A percentile compares a stretch with the other conserved stretches of the same genome.
These are phyloP conservation scores for Yamadazyma sp. DNA, from an alignment of 805 yeast species.

Conservation along the genomic window DNA sequence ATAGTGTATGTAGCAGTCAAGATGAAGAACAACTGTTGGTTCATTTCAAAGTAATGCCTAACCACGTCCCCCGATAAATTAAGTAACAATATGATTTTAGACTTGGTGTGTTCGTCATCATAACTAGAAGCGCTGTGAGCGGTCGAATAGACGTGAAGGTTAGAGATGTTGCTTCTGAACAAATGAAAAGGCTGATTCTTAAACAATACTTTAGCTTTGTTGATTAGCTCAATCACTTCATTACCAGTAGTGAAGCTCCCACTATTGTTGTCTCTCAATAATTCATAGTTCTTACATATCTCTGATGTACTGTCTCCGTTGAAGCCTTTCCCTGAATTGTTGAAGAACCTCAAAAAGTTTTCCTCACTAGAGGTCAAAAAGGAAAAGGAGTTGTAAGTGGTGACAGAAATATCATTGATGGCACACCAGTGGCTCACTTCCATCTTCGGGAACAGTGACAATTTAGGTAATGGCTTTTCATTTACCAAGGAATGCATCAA, in stretches of 20 bases:
- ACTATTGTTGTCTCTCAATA: constrained; percentile 15
- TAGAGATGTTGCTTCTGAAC: constrained; percentile 48
- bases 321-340: constrained; percentile 28
- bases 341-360: constrained; percentile 28
- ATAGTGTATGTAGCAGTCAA: constrained; percentile 17
- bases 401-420: constrained; percentile 54
- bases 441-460: constrained; percentile 58
- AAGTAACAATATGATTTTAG: constrained; percentile 66
- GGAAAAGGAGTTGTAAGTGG: constrained; percentile 36
- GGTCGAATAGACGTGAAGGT: constrained; percentile 52
- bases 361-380: constrained; percentile 15
- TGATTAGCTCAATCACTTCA: constrained; percentile 55
- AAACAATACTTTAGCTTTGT: constrained; percentile 69
- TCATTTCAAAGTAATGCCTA: constrained; percentile 14
- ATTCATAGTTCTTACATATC: constrained; percentile 28
- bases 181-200: constrained; percentile 86
- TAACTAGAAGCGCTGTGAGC: constrained; percentile 65
- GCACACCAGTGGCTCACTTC: constrained; percentile 67
- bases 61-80: constrained; percentile 49
- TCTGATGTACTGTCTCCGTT: constrained; percentile 18
- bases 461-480: constrained; percentile 66
- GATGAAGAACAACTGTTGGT: constrained; percentile 12
- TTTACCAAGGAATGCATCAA: constrained; percentile 89
- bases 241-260: constrained; percentile 17
- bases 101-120: constrained; percentile 52